Percentiles rank a stretch among this genome's conserved stretches.
These are phyloP conservation scores for Pyrrhoderma noxium DNA, from an alignment of 1,284 basidiomycete genomes.

Conservation along the genomic window DNA sequence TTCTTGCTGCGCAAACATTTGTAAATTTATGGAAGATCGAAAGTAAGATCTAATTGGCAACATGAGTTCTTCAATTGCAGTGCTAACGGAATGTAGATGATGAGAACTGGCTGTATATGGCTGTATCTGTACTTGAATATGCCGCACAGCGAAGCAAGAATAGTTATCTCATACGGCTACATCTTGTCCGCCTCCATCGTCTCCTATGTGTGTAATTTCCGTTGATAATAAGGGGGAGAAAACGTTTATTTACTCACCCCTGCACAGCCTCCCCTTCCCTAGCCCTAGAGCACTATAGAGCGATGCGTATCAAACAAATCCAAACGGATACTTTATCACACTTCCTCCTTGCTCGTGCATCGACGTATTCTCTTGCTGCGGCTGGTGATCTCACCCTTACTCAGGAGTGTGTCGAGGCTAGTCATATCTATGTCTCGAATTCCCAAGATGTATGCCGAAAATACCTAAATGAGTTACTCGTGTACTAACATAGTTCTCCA, in stretches of 20 bases:
- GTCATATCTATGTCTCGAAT: conserved; percentile 71
- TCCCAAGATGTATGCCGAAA: conserved; percentile 67
- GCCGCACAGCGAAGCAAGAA: conserved; percentile 67
- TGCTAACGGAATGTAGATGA: conserved; percentile 30
- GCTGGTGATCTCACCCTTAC: conserved; percentile 63
- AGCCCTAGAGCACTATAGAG: conserved; percentile 69
- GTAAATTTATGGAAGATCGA: conserved; percentile 54
- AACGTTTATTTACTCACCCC: not conserved
- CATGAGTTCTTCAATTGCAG: not conserved
- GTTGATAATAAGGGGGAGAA: not conserved
- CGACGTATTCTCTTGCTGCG: conserved; percentile 69
- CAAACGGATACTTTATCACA: conserved; percentile 84
- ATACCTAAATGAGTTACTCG: not conserved
- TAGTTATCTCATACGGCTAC: conserved; percentile 67
- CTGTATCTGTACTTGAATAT: conserved; percentile 62
- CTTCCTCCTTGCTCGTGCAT: conserved; percentile 66
- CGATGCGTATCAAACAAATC: conserved; percentile 71
- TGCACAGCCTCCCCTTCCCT: conserved; percentile 57
- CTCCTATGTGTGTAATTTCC: conserved; percentile 50
- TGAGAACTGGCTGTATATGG: conserved; percentile 53
- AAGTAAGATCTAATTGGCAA: conserved; percentile 8
- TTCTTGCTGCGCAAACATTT: conserved; percentile 65
- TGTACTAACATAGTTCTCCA: conserved; percentile 6
- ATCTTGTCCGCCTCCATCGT: conserved; percentile 73
- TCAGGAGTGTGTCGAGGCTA: conserved; percentile 68